Evolutionary conservation across 192 early-diverging fungal genomes (phyloP).

Genomic region (Entomortierella parvispora): DNA sequence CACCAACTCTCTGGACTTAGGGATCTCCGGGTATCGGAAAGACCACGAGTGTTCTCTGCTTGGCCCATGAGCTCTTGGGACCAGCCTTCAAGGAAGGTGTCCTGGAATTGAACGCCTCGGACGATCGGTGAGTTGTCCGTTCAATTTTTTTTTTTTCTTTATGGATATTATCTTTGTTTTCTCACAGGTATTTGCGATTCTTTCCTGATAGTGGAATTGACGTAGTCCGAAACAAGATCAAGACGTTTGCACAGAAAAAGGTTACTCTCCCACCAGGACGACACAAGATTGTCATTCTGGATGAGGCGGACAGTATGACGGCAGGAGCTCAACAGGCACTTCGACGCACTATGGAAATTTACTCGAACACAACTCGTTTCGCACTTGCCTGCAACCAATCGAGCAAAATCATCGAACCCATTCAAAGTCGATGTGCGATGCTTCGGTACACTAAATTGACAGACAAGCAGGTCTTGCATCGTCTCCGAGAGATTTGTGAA

Average conservation of each 20-base stretch:
- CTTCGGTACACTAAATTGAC: slow-evolving; percentile 85
- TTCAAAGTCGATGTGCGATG: slow-evolving; percentile 95
- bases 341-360: slow-evolving; percentile 98
- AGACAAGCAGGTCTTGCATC: slow-evolving; percentile 80
- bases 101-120: slow-evolving; percentile 97
- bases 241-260: slow-evolving; percentile 99
- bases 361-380: slow-evolving; percentile 94
- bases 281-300: slow-evolving; percentile 93
- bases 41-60: slow-evolving; percentile 93
- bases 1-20: slow-evolving; percentile 32
- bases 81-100: slow-evolving; percentile 90
- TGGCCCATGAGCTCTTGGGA: slow-evolving; percentile 92
- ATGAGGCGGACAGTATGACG: slow-evolving; percentile 99
- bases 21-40: slow-evolving; percentile 98
- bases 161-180: neutral
- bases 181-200: neutral
- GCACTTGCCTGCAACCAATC: slow-evolving; percentile 97
- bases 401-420: slow-evolving; percentile 97
- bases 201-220: slow-evolving; percentile 82
- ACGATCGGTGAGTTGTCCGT: slow-evolving; percentile 79
- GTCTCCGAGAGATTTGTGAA: slow-evolving; percentile 87
- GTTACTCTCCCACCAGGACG: slow-evolving; percentile 90
- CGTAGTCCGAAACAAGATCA: slow-evolving; percentile 95
- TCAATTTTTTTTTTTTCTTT: neutral
- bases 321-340: slow-evolving; percentile 96